Conservation (phyloP, 495 filamentous ascomycete genomes). For the Podospora tetraspora region DNA sequence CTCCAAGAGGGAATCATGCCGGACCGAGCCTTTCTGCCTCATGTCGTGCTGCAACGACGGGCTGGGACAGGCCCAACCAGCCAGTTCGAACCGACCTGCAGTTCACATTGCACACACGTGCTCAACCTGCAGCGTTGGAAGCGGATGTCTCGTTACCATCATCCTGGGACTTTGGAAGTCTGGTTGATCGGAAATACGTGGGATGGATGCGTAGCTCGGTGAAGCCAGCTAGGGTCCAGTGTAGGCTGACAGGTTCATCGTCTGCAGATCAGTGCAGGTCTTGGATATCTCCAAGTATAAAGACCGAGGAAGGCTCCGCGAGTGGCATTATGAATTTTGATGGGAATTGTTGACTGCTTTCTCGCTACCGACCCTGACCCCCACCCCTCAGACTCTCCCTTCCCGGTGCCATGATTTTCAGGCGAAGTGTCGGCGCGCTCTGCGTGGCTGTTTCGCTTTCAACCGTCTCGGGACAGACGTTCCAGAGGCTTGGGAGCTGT, state of each 20-base stretch:
- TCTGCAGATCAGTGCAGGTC: background rate
- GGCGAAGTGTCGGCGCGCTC: slow-evolving; percentile 22
- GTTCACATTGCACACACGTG: slow-evolving; percentile 1
- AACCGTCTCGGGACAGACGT: slow-evolving; percentile 54
- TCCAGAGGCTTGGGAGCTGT: slow-evolving; percentile 63
- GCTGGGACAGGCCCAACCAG: background rate
- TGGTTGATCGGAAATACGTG: background rate
- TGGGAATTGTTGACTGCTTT: background rate
- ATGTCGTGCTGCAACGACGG: slow-evolving; percentile 1
- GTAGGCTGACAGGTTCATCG: background rate
- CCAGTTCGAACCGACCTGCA: background rate
- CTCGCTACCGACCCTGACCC: background rate
- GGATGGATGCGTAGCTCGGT: background rate
- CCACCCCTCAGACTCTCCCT: background rate
- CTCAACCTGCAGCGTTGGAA: background rate
- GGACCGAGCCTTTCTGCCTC: background rate
- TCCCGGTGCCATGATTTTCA: slow-evolving; percentile 28
- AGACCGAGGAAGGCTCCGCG: background rate
- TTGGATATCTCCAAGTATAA: background rate
- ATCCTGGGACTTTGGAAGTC: slow-evolving; percentile 1
- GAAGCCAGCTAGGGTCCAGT: background rate
- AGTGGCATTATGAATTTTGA: background rate
- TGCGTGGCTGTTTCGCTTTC: slow-evolving; percentile 33
- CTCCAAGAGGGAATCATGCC: background rate
- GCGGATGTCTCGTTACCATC: slow-evolving; percentile 3